Conservation (phyloP, 1,139 yeast species). For the Candida sp. region DNA sequence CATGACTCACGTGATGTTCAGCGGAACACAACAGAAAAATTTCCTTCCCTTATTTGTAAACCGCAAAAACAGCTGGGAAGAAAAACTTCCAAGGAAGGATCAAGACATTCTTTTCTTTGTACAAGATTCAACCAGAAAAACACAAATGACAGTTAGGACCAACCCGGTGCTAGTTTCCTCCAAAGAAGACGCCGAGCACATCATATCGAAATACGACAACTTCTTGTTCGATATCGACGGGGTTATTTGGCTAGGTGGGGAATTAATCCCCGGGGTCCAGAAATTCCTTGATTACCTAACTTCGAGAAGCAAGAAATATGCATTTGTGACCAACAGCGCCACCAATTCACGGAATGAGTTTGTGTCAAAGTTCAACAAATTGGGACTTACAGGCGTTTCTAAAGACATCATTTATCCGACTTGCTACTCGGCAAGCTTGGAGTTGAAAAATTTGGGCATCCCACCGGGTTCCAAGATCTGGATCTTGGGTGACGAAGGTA, state of each 20-base stretch:
- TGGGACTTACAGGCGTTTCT: slow-evolving; percentile 34
- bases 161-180: slow-evolving; percentile 31
- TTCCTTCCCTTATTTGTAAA: neutral
- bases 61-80: neutral
- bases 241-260: slow-evolving; percentile 87
- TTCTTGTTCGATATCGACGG: slow-evolving; percentile 96
- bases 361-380: slow-evolving; percentile 31
- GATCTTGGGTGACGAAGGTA: slow-evolving; percentile 86
- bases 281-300: slow-evolving; percentile 68
- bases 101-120: neutral
- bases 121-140: neutral
- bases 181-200: slow-evolving; percentile 50
- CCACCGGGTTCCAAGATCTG: slow-evolving; percentile 61
- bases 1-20: too few species aligned
- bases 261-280: slow-evolving; percentile 69
- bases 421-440: slow-evolving; percentile 39
- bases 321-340: slow-evolving; percentile 46
- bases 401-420: slow-evolving; percentile 41
- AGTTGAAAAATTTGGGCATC: slow-evolving; percentile 26
- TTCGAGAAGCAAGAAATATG: slow-evolving; percentile 31
- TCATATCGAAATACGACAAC: slow-evolving; percentile 72
- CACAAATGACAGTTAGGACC: slow-evolving; percentile 13
- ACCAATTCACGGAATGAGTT: slow-evolving; percentile 39
- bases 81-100: neutral
- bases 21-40: neutral